Evolutionary conservation across 139 green algal species (phyloP).

Genomic region (Picochlorum sp.): DNA sequence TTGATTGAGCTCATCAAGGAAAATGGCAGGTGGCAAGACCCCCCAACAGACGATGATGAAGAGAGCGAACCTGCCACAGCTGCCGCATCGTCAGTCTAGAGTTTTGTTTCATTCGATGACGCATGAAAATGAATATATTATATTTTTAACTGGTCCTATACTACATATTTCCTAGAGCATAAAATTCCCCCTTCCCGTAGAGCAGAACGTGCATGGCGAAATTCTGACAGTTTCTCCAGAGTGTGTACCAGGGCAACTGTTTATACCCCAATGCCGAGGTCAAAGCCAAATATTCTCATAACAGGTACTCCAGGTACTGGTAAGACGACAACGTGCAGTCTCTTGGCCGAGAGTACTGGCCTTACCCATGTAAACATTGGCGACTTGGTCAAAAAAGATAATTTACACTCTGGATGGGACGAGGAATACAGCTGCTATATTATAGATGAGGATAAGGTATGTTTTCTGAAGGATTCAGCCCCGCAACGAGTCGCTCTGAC

Average conservation of each 20-base stretch:
- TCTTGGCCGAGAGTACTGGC: constrained; percentile 50
- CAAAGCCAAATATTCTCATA: constrained; percentile 77
- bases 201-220: too few relatives aligned
- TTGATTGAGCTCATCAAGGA: constrained; percentile 96
- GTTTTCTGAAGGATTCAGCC: neutral
- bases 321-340: constrained; percentile 72
- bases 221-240: too few relatives aligned
- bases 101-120: neutral
- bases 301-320: constrained; percentile 93
- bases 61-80: constrained; percentile 12
- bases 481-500: too few relatives aligned
- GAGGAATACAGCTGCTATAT: constrained; percentile 73
- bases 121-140: neutral
- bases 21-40: constrained; percentile 7
- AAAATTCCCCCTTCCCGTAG: too few relatives aligned
- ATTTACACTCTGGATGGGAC: constrained; percentile 76
- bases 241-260: too few relatives aligned
- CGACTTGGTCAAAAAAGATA: constrained; percentile 65
- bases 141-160: too few relatives aligned
- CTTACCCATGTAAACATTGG: constrained; percentile 78
- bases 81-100: neutral
- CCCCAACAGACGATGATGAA: constrained; percentile 38
- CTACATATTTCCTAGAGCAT: too few relatives aligned
- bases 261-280: neutral
- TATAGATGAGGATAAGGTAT: constrained; percentile 93